Evolutionary conservation across 345 rosid species (phyloP).

Genomic region (Linum lewisii): DNA sequence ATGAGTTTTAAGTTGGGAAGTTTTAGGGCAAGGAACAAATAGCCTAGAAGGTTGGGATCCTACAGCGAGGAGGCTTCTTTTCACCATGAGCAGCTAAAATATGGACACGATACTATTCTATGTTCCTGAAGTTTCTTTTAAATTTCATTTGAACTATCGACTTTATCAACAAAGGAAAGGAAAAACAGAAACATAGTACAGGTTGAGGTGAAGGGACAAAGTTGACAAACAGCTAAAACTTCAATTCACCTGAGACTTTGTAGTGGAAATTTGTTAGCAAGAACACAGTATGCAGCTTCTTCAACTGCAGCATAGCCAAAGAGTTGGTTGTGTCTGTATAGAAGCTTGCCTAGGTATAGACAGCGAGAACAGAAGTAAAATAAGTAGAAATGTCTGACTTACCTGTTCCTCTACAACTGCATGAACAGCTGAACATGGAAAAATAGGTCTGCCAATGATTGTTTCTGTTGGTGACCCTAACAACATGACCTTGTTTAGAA

Average conservation of each 20-base stretch:
- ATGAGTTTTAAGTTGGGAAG: not conserved
- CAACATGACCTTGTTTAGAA: slow-evolving; percentile 75
- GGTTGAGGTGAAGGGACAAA: not conserved
- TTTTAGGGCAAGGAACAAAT: not conserved
- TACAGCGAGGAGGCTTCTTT: not conserved
- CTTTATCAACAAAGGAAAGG: not conserved
- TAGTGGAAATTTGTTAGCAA: slow-evolving; percentile 88
- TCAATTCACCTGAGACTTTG: slow-evolving; percentile 73
- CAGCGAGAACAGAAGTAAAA: no score
- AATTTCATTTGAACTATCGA: no score
- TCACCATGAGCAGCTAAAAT: not conserved
- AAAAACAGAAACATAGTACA: not conserved
- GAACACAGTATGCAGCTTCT: slow-evolving; percentile 63
- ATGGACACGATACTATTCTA: not conserved
- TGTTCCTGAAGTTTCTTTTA: not conserved
- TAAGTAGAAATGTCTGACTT: no score
- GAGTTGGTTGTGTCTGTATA: no score
- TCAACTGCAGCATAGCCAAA: no score
- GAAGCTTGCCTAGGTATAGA: no score
- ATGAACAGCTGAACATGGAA: slow-evolving; percentile 78
- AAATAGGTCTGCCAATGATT: slow-evolving; percentile 65
- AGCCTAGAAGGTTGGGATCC: not conserved
- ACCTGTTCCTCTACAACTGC: slow-evolving; percentile 98
- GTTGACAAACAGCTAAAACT: not conserved
- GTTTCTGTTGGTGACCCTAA: slow-evolving; percentile 71